Percentiles rank a stretch among this genome's conserved stretches.
Evolutionary conservation across 805 yeast species (phyloP).

Genomic region (Diddensiella transvaalensis): DNA sequence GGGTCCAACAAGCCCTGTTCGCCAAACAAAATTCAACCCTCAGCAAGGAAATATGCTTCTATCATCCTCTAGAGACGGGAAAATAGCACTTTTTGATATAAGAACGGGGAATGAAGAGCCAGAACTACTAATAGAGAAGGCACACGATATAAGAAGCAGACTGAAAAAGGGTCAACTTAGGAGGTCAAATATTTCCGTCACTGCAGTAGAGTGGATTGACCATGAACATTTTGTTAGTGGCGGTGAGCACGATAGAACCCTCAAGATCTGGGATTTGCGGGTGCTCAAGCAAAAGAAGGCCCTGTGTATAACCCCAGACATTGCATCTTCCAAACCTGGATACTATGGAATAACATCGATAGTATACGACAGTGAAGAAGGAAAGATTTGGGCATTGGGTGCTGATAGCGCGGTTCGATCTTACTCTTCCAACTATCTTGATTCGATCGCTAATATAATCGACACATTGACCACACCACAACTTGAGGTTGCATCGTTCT

Average conservation of each 20-base stretch:
- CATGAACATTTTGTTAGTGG: slow-evolving; percentile 21
- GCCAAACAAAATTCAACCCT: slow-evolving; percentile 17
- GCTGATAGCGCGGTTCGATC: slow-evolving; percentile 20
- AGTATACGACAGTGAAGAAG: slow-evolving; percentile 14
- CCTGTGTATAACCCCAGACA: neutral
- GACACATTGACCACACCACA: slow-evolving; percentile 11
- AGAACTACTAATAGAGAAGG: neutral
- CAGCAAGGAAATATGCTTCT: slow-evolving; percentile 2
- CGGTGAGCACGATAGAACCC: slow-evolving; percentile 15
- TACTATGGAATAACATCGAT: slow-evolving; percentile 21
- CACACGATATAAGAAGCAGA: slow-evolving; percentile 13
- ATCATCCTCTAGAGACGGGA: slow-evolving; percentile 16
- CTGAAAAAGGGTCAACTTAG: slow-evolving; percentile 3
- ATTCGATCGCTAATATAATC: slow-evolving; percentile 3
- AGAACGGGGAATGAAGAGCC: neutral
- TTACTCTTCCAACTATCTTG: slow-evolving; percentile 5
- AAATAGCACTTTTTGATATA: slow-evolving; percentile 13
- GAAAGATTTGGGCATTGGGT: slow-evolving; percentile 25
- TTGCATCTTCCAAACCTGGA: neutral
- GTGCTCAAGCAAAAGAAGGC: slow-evolving; percentile 6
- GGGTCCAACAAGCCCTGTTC: slow-evolving; percentile 2
- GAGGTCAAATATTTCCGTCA: slow-evolving; percentile 18
- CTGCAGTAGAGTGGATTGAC: slow-evolving; percentile 25
- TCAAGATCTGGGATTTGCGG: slow-evolving; percentile 31
- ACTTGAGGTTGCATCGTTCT: slow-evolving; percentile 20